Evolutionary conservation across 441 rosid genomes (phyloP).

Genomic region (Adansonia madagascariensis): DNA sequence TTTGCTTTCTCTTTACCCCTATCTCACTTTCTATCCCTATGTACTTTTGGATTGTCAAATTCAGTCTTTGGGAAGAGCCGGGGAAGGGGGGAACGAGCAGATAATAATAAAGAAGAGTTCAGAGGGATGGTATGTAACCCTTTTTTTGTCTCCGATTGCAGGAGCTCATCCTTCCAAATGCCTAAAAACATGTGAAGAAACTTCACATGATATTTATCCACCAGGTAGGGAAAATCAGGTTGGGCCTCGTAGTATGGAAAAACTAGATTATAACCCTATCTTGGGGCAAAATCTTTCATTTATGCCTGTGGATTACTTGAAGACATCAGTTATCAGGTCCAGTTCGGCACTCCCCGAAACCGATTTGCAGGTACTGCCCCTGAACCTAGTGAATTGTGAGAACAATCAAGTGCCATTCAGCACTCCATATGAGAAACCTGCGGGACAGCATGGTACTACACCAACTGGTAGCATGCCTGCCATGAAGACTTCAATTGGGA

Average conservation of each 20-base stretch:
- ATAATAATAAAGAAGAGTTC: background rate
- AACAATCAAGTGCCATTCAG: conserved; percentile 35
- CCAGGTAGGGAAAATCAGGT: conserved; percentile 32
- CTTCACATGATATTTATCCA: conserved; percentile 30
- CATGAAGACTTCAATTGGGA: conserved; percentile 37
- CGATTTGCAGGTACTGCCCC: conserved; percentile 34
- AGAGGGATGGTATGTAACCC: background rate
- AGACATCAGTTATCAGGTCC: conserved; percentile 40
- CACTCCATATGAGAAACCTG: conserved; percentile 35
- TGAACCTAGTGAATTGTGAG: conserved; percentile 38
- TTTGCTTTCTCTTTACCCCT: conserved; percentile 2
- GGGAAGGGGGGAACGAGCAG: background rate
- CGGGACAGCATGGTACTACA: conserved; percentile 30
- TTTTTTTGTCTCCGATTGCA: conserved; percentile 25
- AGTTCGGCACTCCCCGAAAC: conserved; percentile 39
- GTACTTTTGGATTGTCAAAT: conserved; percentile 8
- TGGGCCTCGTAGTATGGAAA: conserved; percentile 33
- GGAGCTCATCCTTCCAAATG: conserved; percentile 41
- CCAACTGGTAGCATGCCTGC: conserved; percentile 31
- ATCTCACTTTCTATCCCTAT: background rate
- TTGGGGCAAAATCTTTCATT: conserved; percentile 36
- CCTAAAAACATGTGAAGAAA: conserved; percentile 35
- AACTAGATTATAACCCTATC: conserved; percentile 34
- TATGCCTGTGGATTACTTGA: conserved; percentile 39
- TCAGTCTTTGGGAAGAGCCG: background rate